Evolutionary conservation across 345 rosid genomes (phyloP), one percentile per base, ranked within the genome.

Genomic region (Hibiscus tridactylites): DNA sequence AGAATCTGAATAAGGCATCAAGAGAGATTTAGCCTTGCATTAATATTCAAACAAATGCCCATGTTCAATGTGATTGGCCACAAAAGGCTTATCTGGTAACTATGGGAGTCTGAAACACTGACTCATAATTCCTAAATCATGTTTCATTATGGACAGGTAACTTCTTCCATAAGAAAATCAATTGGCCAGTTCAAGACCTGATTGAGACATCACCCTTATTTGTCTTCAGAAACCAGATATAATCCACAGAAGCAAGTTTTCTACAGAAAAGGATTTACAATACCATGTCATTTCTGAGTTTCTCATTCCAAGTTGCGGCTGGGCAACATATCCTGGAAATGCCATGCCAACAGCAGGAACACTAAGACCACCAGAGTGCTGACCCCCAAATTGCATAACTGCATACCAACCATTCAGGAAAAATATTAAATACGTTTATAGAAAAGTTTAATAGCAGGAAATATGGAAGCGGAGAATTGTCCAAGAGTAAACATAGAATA

Each of bases 201-300:
- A 42, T 16, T 15, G 12, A 46, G 56, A 44, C 3, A 46, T 46
- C 19, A 44, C 35, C 39, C 29, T 15, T 5, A 50, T n/a, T 47
- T 39, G 44, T 68, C 46, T 16, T 5, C 19, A 17, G 65, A 73
- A 63, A 61, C 28, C 68, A 61, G 29, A 52, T 12, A 35, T 26
- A 61, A 31, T 47, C 46, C 29, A 46, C 29, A 44, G 4, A 53
- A 71, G 28, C 17, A 52, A 75, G 46, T 57, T n/a, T 26, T 5
- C 24, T 35, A 68, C 56, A 63, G 35, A 58, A 35, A 73, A 73
- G 39, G 26, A 76, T 28, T 33, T 21, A 70, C 37, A 2, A 63
- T 91, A 93, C 98, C 97, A 93, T 77, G 97, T 87, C 98, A 91
- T 89, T 80, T 93, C 96, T 8, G 97, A 90, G 80, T 90, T 94